Conservation (phyloP, 768 basidiomycete genomes). For the Mycena maculata region DNA sequence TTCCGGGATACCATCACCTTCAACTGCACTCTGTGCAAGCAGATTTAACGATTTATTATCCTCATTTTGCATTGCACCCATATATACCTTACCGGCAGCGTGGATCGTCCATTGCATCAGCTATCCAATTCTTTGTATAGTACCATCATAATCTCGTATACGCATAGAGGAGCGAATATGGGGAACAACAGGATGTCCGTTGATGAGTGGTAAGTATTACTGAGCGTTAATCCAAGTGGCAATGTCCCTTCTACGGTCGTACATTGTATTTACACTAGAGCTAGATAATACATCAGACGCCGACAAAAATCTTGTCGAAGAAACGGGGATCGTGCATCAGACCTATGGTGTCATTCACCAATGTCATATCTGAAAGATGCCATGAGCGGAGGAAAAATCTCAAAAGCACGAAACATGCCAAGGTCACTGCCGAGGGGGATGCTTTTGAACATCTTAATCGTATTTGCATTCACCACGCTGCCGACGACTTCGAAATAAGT, state of each 20-base stretch:
- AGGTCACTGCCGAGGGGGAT: slow-evolving; percentile 12
- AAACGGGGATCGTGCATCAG: slow-evolving; percentile 31
- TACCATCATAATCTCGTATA: slow-evolving; percentile 31
- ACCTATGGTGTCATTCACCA: slow-evolving; percentile 26
- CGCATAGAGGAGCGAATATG: slow-evolving; percentile 11
- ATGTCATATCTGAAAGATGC: slow-evolving; percentile 15
- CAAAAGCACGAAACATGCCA: not conserved
- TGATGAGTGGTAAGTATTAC: no score
- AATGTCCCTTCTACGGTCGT: no score
- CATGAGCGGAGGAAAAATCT: not conserved
- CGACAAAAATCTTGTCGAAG: slow-evolving; percentile 14
- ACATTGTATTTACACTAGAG: not conserved
- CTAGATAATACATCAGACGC: not conserved
- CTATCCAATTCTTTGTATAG: slow-evolving; percentile 31
- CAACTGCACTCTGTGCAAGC: slow-evolving; percentile 86
- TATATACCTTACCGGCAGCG: slow-evolving; percentile 36
- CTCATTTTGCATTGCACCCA: slow-evolving; percentile 37
- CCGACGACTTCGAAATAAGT: slow-evolving; percentile 24
- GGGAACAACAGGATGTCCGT: not conserved
- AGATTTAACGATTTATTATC: slow-evolving; percentile 75
- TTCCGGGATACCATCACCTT: slow-evolving; percentile 86
- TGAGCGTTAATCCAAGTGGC: no score
- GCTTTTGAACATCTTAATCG: slow-evolving; percentile 11
- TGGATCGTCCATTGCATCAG: slow-evolving; percentile 28
- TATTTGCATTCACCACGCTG: slow-evolving; percentile 5